Base-by-base conservation (phyloP, 352 stramenopile genomes). In the Phytophthora pistaciae region DNA sequence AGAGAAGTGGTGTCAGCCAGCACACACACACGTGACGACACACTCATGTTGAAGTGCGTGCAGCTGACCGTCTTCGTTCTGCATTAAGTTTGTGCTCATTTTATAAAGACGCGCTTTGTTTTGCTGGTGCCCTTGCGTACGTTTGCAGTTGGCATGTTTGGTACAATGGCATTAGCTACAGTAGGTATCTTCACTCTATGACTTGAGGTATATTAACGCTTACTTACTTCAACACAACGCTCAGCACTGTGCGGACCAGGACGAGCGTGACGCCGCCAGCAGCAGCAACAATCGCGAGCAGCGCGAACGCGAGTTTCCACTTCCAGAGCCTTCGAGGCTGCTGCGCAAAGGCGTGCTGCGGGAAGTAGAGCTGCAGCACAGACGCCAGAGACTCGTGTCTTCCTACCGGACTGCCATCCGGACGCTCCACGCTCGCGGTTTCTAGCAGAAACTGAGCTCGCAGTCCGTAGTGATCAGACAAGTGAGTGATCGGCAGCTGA, bases 381-480 rank as follows among this genome's bases (percentile, higher is more conserved):
- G 87, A 86, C 18, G 75, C 84, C 2, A 93, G 67, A 18, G 73
- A 68, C 61, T 82, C 76, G 29, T 71, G 68, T 27, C 29, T 56
- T 13, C 58, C 70, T 21, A 71, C 66, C 7, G 69, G 64, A 40
- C 64, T 58, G 16, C 84, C 83, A 68, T 91, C 77, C 14, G 86
- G 83, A 9, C 67, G 70, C 27, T 77, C 67, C n/a, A 94, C 64
- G 0, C 67, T 69, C 11, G 74, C 64, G 21, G 78, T 74, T 62
- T 90, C 73, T 5, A 95, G 64, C 56, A 75, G 56, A 56, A 95
- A 91, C 31, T 83, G 70, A 1, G 82, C 82, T 10, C 68, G 71
- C 49, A 95, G 60, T 3, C 79, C 88, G 54, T 94, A 95, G 60
- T 95, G 88, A 57, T 95, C 88, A 5, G 88, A 95, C 66, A 95